These are phyloP conservation scores for Vigna nakashimae DNA, from an alignment of 306 rosid genomes.

Conservation along the genomic window DNA sequence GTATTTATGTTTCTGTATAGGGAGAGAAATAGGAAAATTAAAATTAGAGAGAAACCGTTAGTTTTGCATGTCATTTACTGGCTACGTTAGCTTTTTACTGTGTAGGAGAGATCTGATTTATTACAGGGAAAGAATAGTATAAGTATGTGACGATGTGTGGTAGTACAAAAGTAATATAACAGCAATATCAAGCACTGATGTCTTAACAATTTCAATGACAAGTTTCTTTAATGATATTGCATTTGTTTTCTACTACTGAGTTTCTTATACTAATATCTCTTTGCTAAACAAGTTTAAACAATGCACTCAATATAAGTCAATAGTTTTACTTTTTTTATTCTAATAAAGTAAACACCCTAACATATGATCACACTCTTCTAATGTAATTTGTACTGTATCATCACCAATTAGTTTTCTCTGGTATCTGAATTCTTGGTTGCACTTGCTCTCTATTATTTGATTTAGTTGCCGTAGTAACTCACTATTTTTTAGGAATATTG, in stretches of 20 bases:
- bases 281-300: conserved; percentile 18
- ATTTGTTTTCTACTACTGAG: conserved; percentile 13
- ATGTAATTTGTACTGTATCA: conserved; percentile 14
- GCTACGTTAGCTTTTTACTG: not conserved
- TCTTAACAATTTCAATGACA: not conserved
- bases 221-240: not conserved
- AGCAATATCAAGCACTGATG: not conserved
- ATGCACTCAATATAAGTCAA: not conserved
- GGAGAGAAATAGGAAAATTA: not conserved
- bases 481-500: not conserved
- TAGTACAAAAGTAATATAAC: not conserved
- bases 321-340: not conserved
- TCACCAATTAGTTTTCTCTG: conserved; percentile 10
- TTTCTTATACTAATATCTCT: conserved; percentile 16
- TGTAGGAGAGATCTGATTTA: conserved; percentile 19
- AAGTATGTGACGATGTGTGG: not conserved
- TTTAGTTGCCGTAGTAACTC: not conserved
- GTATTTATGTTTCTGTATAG: conserved; percentile 49
- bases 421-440: conserved; percentile 29
- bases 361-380: conserved; percentile 19
- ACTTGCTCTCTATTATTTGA: not conserved
- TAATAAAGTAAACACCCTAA: conserved; percentile 12
- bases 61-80: conserved; percentile 24
- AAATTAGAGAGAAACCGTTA: not conserved
- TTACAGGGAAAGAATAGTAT: not conserved